A percentile compares a stretch with the other conserved stretches of the same genome.
Evolutionary conservation across 768 basidiomycete genomes (phyloP).

Genomic region (Boletus pseudopeckii): DNA sequence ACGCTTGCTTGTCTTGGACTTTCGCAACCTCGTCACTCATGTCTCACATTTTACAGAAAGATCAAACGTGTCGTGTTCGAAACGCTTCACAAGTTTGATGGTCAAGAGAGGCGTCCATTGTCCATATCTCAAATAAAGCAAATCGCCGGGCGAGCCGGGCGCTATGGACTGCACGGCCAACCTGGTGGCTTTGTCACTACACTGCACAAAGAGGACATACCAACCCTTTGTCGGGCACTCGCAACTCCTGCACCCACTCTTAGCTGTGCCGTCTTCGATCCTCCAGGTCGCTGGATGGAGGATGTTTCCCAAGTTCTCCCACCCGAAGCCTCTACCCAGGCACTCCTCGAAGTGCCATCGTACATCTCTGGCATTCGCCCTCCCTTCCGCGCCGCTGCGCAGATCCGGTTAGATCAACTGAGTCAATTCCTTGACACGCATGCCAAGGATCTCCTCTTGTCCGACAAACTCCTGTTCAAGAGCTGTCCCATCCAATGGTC

Average conservation of each 20-base stretch:
- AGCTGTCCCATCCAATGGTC: slow-evolving; percentile 27
- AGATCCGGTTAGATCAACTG: slow-evolving; percentile 24
- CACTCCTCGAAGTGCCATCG: slow-evolving; percentile 47
- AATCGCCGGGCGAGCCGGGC: slow-evolving; percentile 91
- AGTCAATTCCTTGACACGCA: slow-evolving; percentile 44
- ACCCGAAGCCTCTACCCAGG: slow-evolving; percentile 33
- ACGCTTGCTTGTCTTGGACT: slow-evolving; percentile 26
- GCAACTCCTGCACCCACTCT: slow-evolving; percentile 48
- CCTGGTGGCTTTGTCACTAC: slow-evolving; percentile 73
- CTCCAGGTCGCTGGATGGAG: slow-evolving; percentile 23
- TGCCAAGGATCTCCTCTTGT: slow-evolving; percentile 37
- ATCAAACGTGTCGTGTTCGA: slow-evolving; percentile 87
- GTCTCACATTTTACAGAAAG: slow-evolving; percentile 51
- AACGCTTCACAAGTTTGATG: slow-evolving; percentile 63
- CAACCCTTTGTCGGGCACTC: slow-evolving; percentile 55
- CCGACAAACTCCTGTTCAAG: slow-evolving; percentile 44
- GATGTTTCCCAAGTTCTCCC: slow-evolving; percentile 43
- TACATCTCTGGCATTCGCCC: slow-evolving; percentile 47
- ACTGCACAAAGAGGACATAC: slow-evolving; percentile 58
- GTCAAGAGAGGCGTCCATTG: slow-evolving; percentile 42
- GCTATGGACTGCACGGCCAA: slow-evolving; percentile 65
- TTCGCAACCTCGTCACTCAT: background rate
- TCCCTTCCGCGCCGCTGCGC: slow-evolving; percentile 38
- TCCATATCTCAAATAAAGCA: slow-evolving; percentile 84
- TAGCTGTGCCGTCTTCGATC: slow-evolving; percentile 46